phyloP scores from a whole-genome alignment of 1,284 basidiomycete genomes.

The Hymenochaete sp. region DNA sequence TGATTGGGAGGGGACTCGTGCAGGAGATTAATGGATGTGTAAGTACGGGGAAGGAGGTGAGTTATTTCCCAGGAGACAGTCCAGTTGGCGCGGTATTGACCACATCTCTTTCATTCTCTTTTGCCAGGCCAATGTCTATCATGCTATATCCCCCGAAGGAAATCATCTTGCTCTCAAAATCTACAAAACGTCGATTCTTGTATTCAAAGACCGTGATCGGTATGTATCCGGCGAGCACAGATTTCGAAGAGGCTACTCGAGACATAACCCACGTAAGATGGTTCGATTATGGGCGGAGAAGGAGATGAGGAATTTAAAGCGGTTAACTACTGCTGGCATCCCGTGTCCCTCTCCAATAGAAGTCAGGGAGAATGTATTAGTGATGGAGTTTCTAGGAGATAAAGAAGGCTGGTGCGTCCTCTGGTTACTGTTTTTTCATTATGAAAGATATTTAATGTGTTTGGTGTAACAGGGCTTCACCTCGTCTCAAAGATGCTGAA shows the following conservation, averaged over 20 bases:
- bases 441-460: conserved; percentile 12
- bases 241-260: conserved; percentile 88
- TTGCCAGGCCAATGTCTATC: conserved; percentile 85
- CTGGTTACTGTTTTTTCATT: conserved; percentile 10
- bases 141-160: conserved; percentile 60
- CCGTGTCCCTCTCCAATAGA: conserved; percentile 85
- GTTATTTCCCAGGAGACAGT: conserved; percentile 19
- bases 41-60: conserved; percentile 90
- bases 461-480: conserved; percentile 62
- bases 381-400: conserved; percentile 90
- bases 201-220: conserved; percentile 94
- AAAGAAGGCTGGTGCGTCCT: conserved; percentile 66
- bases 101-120: conserved; percentile 12
- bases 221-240: conserved; percentile 91
- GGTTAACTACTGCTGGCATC: conserved; percentile 76
- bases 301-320: conserved; percentile 92
- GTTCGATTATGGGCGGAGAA: conserved; percentile 99
- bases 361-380: conserved; percentile 92
- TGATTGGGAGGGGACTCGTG: conserved; percentile 82
- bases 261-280: conserved; percentile 97
- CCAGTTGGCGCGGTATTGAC: not conserved
- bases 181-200: conserved; percentile 96
- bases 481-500: conserved; percentile 82
- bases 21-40: conserved; percentile 89
- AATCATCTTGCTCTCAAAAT: conserved; percentile 87